Percentiles rank a stretch among this genome's conserved stretches.
Conservation (phyloP, 208 protist species). For the Trypanosoma boissoni region DNA sequence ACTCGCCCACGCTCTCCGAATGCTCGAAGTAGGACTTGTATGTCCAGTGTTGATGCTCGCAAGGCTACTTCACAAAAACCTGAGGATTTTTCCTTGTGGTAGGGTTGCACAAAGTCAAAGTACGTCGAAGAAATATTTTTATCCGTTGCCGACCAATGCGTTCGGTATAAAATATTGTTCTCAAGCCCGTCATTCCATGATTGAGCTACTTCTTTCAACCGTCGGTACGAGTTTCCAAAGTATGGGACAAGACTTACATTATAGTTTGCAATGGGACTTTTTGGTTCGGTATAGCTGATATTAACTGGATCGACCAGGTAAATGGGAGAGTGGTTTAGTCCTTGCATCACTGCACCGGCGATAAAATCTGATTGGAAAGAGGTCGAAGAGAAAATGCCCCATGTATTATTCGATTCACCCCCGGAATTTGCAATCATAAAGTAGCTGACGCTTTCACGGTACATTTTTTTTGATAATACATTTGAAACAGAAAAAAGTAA, state of each 20-base stretch:
- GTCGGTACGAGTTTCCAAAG: constrained; percentile 14
- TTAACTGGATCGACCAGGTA: constrained; percentile 1
- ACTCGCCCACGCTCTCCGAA: constrained; percentile 50
- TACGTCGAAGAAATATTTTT: constrained; percentile 37
- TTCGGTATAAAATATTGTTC: background rate
- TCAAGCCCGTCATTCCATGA: constrained; percentile 26
- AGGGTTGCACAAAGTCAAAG: constrained; percentile 64
- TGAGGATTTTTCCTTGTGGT: constrained; percentile 26
- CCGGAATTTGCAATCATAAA: constrained; percentile 8
- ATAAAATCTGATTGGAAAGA: background rate
- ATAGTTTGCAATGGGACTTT: background rate
- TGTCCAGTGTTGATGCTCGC: constrained; percentile 24
- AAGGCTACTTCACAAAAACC: constrained; percentile 54
- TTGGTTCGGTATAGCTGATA: background rate
- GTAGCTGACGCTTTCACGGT: constrained; percentile 20
- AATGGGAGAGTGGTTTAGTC: background rate
- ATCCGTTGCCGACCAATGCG: constrained; percentile 1
- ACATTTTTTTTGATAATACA: constrained; percentile 23
- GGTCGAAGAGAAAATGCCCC: constrained; percentile 6
- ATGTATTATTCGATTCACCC: constrained; percentile 1
- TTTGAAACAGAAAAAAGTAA: constrained; percentile 30
- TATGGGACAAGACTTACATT: background rate
- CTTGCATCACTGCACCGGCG: constrained; percentile 9
- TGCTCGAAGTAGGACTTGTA: constrained; percentile 21
- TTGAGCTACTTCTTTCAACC: constrained; percentile 35